Evolutionary conservation across 2,329 filamentous ascomycete genomes (phyloP).

Genomic region (Zymoseptoria brevis): DNA sequence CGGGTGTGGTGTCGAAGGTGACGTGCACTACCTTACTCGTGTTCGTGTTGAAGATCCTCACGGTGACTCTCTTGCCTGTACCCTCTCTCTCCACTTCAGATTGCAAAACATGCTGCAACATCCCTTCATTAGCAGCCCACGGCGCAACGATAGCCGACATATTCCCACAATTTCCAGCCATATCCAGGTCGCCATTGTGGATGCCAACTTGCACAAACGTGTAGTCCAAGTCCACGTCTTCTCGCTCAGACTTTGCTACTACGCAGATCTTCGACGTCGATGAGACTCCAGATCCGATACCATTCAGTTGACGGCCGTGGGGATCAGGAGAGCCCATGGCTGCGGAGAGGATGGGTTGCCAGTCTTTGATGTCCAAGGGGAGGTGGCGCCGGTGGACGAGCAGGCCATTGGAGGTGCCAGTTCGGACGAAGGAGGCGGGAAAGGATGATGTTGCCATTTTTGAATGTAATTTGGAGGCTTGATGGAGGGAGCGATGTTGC

Average conservation of each 20-base stretch:
- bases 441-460: slow-evolving; percentile 22
- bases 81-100: slow-evolving; percentile 21
- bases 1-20: slow-evolving; percentile 48
- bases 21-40: slow-evolving; percentile 57
- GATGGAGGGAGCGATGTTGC: background rate
- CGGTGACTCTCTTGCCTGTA: slow-evolving; percentile 31
- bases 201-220: slow-evolving; percentile 65
- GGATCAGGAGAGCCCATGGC: slow-evolving; percentile 59
- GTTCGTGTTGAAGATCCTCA: slow-evolving; percentile 64
- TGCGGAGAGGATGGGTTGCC: slow-evolving; percentile 49
- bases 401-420: slow-evolving; percentile 62
- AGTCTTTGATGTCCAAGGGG: slow-evolving; percentile 38
- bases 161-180: slow-evolving; percentile 68
- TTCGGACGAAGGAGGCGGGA: slow-evolving; percentile 55
- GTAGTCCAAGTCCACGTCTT: slow-evolving; percentile 56
- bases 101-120: slow-evolving; percentile 34
- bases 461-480: slow-evolving; percentile 27
- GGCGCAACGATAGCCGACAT: slow-evolving; percentile 62
- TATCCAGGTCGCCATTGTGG: slow-evolving; percentile 52
- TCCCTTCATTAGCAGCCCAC: slow-evolving; percentile 50
- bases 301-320: slow-evolving; percentile 62
- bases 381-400: slow-evolving; percentile 50
- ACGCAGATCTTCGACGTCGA: slow-evolving; percentile 65
- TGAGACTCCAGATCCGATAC: slow-evolving; percentile 61
- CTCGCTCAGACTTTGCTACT: slow-evolving; percentile 44